These are phyloP conservation scores for Przewalskia tangutica DNA, from an alignment of 257 asterid genomes.

Conservation along the genomic window DNA sequence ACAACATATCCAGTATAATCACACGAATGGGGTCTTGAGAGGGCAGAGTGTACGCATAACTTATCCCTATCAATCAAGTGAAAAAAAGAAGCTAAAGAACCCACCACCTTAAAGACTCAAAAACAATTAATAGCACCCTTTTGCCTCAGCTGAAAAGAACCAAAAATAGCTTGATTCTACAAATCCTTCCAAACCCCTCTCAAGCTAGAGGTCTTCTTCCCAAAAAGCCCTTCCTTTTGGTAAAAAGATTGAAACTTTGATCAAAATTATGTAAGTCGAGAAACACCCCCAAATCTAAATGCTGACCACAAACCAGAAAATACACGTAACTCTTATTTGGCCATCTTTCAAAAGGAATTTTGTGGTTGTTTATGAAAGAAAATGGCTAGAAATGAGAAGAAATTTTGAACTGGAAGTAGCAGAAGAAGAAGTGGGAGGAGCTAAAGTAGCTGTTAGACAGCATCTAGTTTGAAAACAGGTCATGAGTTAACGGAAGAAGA, in stretches of 20 bases:
- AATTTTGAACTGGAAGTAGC: too few relatives aligned
- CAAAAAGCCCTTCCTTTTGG: not conserved
- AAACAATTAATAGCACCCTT: constrained; percentile 3
- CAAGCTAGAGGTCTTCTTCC: not conserved
- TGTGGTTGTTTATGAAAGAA: not conserved
- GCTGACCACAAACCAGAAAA: not conserved
- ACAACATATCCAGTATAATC: too few relatives aligned
- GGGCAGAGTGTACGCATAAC: too few relatives aligned
- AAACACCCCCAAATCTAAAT: constrained; percentile 5
- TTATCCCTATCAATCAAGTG: too few relatives aligned
- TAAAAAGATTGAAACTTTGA: not conserved
- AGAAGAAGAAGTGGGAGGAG: not conserved
- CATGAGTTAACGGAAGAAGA: constrained; percentile 18
- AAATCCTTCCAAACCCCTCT: constrained; percentile 6
- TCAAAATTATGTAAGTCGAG: not conserved
- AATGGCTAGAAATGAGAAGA: not conserved
- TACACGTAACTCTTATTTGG: not conserved
- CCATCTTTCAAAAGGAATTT: not conserved
- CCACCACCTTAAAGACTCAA: constrained; percentile 31
- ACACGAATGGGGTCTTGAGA: too few relatives aligned
- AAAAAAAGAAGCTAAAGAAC: constrained; percentile 14
- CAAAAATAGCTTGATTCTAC: constrained; percentile 15
- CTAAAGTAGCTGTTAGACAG: constrained; percentile 9
- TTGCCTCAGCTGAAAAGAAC: too few relatives aligned
- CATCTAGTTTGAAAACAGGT: constrained; percentile 4